Evolutionary conservation across 2,329 filamentous ascomycete genomes (phyloP).

Genomic region (Fusarium graminum): DNA sequence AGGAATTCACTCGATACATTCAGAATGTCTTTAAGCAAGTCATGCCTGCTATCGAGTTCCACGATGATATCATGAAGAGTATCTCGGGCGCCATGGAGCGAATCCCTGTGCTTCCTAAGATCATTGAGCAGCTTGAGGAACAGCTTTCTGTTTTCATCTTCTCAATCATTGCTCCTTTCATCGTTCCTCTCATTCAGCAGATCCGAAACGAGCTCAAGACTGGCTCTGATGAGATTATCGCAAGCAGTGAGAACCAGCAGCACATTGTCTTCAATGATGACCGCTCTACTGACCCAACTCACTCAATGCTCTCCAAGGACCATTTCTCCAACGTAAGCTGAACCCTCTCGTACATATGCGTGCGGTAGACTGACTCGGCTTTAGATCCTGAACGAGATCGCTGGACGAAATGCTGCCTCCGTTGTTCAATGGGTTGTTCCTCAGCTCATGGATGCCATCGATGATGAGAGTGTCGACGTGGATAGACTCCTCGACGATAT

Average conservation of each 20-base stretch:
- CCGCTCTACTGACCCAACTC: slow-evolving; percentile 82
- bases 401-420: slow-evolving; percentile 83
- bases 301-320: slow-evolving; percentile 96
- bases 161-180: slow-evolving; percentile 88
- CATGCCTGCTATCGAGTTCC: slow-evolving; percentile 90
- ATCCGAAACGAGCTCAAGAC: slow-evolving; percentile 89
- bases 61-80: slow-evolving; percentile 85
- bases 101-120: slow-evolving; percentile 85
- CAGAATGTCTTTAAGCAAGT: slow-evolving; percentile 81
- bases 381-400: slow-evolving; percentile 85
- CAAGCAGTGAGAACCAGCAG: slow-evolving; percentile 86
- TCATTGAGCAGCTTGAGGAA: slow-evolving; percentile 88
- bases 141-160: slow-evolving; percentile 92
- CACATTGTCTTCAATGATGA: slow-evolving; percentile 89
- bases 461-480: slow-evolving; percentile 78
- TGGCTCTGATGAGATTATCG: slow-evolving; percentile 88
- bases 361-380: background rate
- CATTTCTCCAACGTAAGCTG: slow-evolving; percentile 84
- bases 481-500: slow-evolving; percentile 80
- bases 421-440: slow-evolving; percentile 89
- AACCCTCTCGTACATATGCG: background rate
- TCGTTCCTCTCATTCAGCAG: slow-evolving; percentile 87
- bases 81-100: slow-evolving; percentile 85
- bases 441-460: slow-evolving; percentile 89
- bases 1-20: slow-evolving; percentile 85